Base-by-base conservation (phyloP, 2,329 filamentous ascomycete species). In the Colletotrichum caudatum region DNA sequence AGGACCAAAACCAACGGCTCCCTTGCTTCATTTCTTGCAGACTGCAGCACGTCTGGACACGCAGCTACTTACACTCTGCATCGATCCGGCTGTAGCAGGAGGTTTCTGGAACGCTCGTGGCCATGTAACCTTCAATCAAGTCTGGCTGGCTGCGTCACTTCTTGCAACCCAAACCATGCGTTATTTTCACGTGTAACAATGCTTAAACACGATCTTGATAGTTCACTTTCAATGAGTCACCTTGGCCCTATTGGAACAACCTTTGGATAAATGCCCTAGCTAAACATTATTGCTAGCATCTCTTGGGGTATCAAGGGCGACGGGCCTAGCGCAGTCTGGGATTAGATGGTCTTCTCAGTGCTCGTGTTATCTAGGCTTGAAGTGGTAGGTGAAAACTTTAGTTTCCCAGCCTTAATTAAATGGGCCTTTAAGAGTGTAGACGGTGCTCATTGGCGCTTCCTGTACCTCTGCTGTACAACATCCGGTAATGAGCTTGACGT, bases 1-100 rank as follows among this genome's bases (percentile, higher is more conserved):
- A 51, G 29, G 8, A 69, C 53, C 59, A 71, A 71, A 48, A 37
- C 39, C 59, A 54, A 46, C n/a, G 18, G 18, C 41, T 48, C 59
- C 39, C 44, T 65, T 56, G 54, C 59, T 54, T 56, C 16, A 29
- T 48, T 57, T 50, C 33, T 48, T 72, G 59, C 60, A 56, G 46
- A 54, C 41, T 51, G 54, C 46, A 41, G 39, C 20, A 44, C 56
- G 48, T 46, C 33, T 44, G 59, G 46, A 33, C 33, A 54, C 26
- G 46, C 16, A 44, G 39, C 57, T 33, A 26, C 39, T 56, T 33
- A 35, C 50, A 56, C 8, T 46, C 33, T 61, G 48, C 33, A 29
- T 69, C 18, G 26, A 44, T n/a, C 18, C n/a, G 39, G 37, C 48
- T 50, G 33, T 50, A 29, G 46, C 20, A 48, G 20, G 20, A 26